Base-by-base conservation (phyloP, 345 rosid species). In the Trapa bicornis region DNA sequence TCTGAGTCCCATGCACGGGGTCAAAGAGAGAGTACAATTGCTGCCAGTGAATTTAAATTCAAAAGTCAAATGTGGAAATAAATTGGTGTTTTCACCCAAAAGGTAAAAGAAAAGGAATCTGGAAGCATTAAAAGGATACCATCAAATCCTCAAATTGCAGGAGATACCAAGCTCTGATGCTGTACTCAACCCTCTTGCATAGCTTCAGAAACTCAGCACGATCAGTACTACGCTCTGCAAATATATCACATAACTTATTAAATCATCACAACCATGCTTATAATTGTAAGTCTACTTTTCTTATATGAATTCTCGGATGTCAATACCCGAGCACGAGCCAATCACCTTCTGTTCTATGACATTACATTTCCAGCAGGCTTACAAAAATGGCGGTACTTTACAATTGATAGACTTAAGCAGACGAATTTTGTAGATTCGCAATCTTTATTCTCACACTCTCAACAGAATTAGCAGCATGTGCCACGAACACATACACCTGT, bases 161-260 rank as follows among this genome's bases (percentile, higher is more conserved):
- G 75, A 83, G 83, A 78, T 88, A 93, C 98, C 98, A 93, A 62
- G 98, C 98, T 74, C 97, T 88, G 70, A 93, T 85, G 15, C 96
- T 90, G 83, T 90, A 93, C 78, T 93, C 97, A 35, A 85, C 86
- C 80, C 97, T 82, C 87, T 88, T 90, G 77, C 97, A 88, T 67
- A 93, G 83, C 87, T 87, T 93, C 37, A 88, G 75, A 79, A 90
- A 93, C 82, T 90, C 98, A 32, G 82, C 82, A 65, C 89, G 74
- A 68, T 88, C 97, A 66, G 80, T 50, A 70, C 82, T 71, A 68
- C 81, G 90, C 69, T 88, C 98, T 90, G 82, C 81, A 80, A 29
- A 69, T 58, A 35, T n/a, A 22, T 35, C 60, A 22, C 22, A 54
- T 2, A n/a, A 45, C 48, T 45, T 41, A 41, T 41, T 11, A 47